Percentiles rank a stretch among this genome's conserved stretches.
Evolutionary conservation across 176 grass and related monocot genomes (phyloP).

Genomic region (Rhynchospora pubera): DNA sequence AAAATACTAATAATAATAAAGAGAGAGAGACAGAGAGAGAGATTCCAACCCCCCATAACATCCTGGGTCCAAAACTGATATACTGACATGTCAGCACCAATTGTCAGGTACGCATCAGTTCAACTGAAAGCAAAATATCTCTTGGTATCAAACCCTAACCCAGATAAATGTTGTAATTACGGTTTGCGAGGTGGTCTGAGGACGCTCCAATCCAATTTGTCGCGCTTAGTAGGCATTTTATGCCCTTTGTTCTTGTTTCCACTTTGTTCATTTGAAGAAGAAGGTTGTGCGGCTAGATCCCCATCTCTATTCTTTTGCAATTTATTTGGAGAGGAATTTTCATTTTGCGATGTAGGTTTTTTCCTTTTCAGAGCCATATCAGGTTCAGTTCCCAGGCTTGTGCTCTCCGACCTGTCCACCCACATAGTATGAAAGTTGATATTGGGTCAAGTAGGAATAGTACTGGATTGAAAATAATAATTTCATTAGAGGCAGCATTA

Average conservation of each 20-base stretch:
- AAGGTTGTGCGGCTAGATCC: constrained; percentile 19
- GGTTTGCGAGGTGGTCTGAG: constrained; percentile 39
- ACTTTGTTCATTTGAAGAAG: constrained; percentile 20
- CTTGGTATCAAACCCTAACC: background rate
- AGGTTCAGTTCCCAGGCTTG: constrained; percentile 25
- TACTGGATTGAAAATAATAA: background rate
- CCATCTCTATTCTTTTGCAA: constrained; percentile 23
- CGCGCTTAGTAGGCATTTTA: constrained; percentile 40
- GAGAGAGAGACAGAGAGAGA: too few relatives aligned
- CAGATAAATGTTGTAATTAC: background rate
- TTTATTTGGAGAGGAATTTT: constrained; percentile 34
- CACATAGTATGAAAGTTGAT: constrained; percentile 9
- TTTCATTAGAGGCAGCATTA: background rate
- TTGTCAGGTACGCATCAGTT: background rate
- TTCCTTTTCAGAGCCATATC: constrained; percentile 58
- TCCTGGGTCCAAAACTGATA: background rate
- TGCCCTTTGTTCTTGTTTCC: constrained; percentile 36
- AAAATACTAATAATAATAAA: too few relatives aligned
- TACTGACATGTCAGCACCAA: background rate
- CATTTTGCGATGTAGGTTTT: constrained; percentile 34
- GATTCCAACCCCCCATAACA: background rate
- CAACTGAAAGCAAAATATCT: background rate
- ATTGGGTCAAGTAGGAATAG: background rate
- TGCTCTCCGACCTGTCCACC: constrained; percentile 41
- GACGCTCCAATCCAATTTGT: constrained; percentile 52